Conservation (phyloP, 1,284 basidiomycete genomes). For the Psilocybe mexicana region DNA sequence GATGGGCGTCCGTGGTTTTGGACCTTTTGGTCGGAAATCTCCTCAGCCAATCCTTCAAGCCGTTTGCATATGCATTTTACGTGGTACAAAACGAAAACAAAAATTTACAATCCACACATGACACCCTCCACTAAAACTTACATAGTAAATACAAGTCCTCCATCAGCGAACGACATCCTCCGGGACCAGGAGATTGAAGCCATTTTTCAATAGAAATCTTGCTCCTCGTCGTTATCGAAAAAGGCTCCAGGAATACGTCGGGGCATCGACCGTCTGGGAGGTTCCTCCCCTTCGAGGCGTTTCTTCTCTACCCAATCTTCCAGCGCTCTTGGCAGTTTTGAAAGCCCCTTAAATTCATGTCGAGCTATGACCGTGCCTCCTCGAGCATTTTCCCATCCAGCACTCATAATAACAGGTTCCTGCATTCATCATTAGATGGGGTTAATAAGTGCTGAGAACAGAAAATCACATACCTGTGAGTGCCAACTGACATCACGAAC, state of each 20-base stretch:
- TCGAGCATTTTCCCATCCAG: conserved; percentile 77
- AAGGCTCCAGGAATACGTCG: conserved; percentile 34
- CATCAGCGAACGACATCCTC: too few relatives aligned
- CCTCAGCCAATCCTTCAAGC: too few relatives aligned
- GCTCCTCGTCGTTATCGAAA: conserved; percentile 24
- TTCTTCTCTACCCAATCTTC: conserved; percentile 77
- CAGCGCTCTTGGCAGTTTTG: conserved; percentile 65
- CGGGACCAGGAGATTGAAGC: not conserved
- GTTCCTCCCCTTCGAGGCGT: conserved; percentile 33
- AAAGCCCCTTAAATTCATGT: conserved; percentile 92
- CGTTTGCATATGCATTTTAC: too few relatives aligned
- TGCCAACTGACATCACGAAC: conserved; percentile 96
- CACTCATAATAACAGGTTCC: conserved; percentile 91
- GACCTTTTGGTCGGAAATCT: too few relatives aligned
- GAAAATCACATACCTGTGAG: conserved; percentile 46
- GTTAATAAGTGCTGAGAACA: not conserved
- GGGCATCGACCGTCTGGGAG: conserved; percentile 23
- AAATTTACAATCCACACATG: not conserved
- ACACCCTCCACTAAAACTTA: not conserved
- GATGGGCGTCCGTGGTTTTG: too few relatives aligned
- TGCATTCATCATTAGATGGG: conserved; percentile 26
- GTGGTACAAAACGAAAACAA: too few relatives aligned
- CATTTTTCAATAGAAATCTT: not conserved
- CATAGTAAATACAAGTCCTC: not conserved
- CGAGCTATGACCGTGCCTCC: conserved; percentile 77